phyloP scores from a whole-genome alignment of 495 filamentous ascomycete genomes.

The Saxophila tyrrhenica region DNA sequence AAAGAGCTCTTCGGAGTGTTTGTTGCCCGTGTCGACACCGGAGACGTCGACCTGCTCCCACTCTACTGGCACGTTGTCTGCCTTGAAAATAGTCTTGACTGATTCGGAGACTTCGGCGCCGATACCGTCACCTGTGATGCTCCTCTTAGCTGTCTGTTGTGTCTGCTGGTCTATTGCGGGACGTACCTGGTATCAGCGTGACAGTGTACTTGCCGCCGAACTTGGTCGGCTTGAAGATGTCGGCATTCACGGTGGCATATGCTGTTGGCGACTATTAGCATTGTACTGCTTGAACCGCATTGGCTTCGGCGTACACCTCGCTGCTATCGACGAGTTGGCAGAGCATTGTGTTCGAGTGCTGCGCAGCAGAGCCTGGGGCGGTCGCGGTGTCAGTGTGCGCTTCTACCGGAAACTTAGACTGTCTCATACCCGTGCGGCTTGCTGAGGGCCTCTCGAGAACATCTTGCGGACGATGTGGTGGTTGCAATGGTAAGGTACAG shows the following conservation, averaged over 20 bases:
- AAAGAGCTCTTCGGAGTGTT: conserved; percentile 89
- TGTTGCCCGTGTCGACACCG: conserved; percentile 74
- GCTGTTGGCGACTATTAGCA: conserved; percentile 7
- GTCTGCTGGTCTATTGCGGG: conserved; percentile 13
- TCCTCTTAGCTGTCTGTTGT: conserved; percentile 15
- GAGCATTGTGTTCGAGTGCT: conserved; percentile 34
- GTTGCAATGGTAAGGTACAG: not conserved
- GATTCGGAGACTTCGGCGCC: conserved; percentile 96
- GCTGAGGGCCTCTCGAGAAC: conserved; percentile 49
- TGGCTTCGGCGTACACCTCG: conserved; percentile 24
- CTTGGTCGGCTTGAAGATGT: conserved; percentile 97
- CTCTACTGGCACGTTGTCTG: conserved; percentile 94
- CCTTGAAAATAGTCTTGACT: conserved; percentile 98
- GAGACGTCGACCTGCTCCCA: conserved; percentile 98
- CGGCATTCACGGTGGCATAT: conserved; percentile 62
- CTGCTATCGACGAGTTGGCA: conserved; percentile 26
- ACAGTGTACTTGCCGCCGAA: conserved; percentile 99
- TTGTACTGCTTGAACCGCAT: no score
- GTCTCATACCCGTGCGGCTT: conserved; percentile 40
- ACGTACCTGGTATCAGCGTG: conserved; percentile 81
- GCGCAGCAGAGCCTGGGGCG: conserved; percentile 43
- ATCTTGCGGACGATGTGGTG: conserved; percentile 30
- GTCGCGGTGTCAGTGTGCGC: no score
- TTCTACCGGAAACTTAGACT: no score
- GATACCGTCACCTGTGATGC: conserved; percentile 73